Percentiles rank a stretch among this genome's conserved stretches.
Evolutionary conservation across 1,284 basidiomycete species (phyloP).

Genomic region (Salmacisia buchloeana): DNA sequence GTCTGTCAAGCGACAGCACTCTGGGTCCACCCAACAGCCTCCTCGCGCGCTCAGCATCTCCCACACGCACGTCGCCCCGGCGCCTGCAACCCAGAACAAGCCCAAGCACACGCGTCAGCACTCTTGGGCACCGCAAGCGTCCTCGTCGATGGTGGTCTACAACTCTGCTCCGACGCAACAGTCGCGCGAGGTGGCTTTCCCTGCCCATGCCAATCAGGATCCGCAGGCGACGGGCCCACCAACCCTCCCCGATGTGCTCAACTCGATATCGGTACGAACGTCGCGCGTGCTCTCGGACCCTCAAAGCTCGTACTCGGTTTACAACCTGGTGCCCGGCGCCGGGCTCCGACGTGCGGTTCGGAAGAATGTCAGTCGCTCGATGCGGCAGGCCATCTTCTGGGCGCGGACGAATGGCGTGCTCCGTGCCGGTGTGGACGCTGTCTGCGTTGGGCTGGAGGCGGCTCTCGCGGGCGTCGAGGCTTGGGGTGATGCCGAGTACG

Average conservation of each 20-base stretch:
- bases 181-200: not conserved
- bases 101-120: conserved; percentile 4
- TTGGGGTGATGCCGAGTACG: conserved; percentile 6
- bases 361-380: conserved; percentile 4
- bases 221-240: not conserved
- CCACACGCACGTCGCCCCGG: not conserved
- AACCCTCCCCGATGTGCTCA: conserved; percentile 3
- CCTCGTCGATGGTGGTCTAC: not conserved
- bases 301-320: not conserved
- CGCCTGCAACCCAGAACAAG: no score
- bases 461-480: conserved; percentile 1
- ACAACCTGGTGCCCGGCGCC: conserved; percentile 4
- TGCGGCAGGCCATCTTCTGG: conserved; percentile 6
- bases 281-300: conserved; percentile 1
- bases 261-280: conserved; percentile 1
- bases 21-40: not conserved
- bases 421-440: not conserved
- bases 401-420: conserved; percentile 7
- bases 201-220: not conserved
- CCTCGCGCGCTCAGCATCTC: not conserved
- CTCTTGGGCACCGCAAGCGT: not conserved
- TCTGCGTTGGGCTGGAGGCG: conserved; percentile 3
- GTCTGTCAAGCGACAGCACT: not conserved
- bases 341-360: not conserved
- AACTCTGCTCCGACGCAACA: not conserved